Base-by-base conservation (phyloP, 2,329 filamentous ascomycete species). In the Cercospora brassicicola region DNA sequence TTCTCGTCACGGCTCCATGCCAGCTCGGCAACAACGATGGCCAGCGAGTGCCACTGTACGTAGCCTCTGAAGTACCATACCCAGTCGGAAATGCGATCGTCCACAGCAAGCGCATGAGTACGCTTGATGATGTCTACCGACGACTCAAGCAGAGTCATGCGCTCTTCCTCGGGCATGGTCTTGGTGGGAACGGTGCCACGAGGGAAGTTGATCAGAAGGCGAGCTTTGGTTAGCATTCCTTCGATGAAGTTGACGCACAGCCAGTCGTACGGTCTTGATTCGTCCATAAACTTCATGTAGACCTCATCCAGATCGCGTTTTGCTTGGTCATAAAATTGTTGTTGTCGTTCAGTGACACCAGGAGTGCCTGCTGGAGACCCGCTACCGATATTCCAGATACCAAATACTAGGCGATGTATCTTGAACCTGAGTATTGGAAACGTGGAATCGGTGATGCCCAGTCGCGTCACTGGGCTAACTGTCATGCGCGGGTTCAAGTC, bases 41-140 rank as follows among this genome's bases (percentile, higher is more conserved):
- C 74, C 2, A 76, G 66, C 6, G 72, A 69, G 62, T 76, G 74
- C 75, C 75, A 76, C 31, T 76, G 75, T 10, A 75, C 68, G 30
- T 73, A 74, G 31, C 72, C 70, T 42, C 73, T 65, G 26, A 74
- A 73, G 68, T 72, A 76, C 75, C 75, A 76, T 3, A 62, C 36
- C 68, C 69, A 76, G 15, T 70, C 59, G 18, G 61, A 36, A 5
- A 72, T 66, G 4, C 71, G 61, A 2, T 68, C 64, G 42, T 74
- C 72, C 9, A 66, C 60, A 4, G 71, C 67, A 0, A 76, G 60
- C 1, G 53, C 62, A 59, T 74, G 72, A 6, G 74, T 74, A 28
- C 64, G 48, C 8, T 68, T 63, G 11, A 76, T 74, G 59, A 76
- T 72, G 13, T 72, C 67, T 2, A 76, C 73, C 11, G 74, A 75